Evolutionary conservation across 164 flowering plant species (phyloP), one percentile per base, ranked within the genome.

Genomic region (Nelumbo lutea): DNA sequence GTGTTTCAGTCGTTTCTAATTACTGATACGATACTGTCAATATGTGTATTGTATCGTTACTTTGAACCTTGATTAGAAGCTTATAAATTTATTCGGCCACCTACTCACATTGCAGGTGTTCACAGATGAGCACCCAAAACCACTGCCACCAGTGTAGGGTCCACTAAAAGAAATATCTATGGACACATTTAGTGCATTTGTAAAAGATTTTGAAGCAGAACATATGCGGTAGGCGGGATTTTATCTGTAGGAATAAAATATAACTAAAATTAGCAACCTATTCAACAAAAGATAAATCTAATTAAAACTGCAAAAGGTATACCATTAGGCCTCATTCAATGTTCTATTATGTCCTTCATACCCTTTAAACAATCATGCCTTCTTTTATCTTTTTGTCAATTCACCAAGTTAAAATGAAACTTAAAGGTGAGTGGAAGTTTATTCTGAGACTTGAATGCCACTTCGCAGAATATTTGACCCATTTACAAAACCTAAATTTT

Each of bases 31-130:
- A n/a, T n/a, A n/a, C n/a, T n/a, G n/a, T n/a, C n/a, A n/a, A n/a
- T n/a, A n/a, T n/a, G n/a, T n/a, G n/a, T n/a, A n/a, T n/a, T n/a
- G n/a, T n/a, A n/a, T 15, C 14, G 4, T 38, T 55, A 40, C 9
- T 15, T 7, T 9, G 11, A 45, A 46, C 10, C 38, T n/a, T n/a
- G n/a, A n/a, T n/a, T 56, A 42, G 42, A 59, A 67, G 39, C 40
- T 61, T 6, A 71, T 38, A 44, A 41, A 68, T 65, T 64, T 13
- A 42, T 57, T 67, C 45, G 68, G 71, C 52, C 80, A 84, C 85
- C 78, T 83, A 91, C 97, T 94, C 90, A 94, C 98, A 70, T 86
- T 90, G 85, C 98, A 94, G 74, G 86, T 68, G n/a, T n/a, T n/a
- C n/a, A n/a, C n/a, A n/a, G n/a, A n/a, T n/a, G n/a, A n/a, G n/a